phyloP scores from a whole-genome alignment of 495 filamentous ascomycete species.

The Bacidia rubella region DNA sequence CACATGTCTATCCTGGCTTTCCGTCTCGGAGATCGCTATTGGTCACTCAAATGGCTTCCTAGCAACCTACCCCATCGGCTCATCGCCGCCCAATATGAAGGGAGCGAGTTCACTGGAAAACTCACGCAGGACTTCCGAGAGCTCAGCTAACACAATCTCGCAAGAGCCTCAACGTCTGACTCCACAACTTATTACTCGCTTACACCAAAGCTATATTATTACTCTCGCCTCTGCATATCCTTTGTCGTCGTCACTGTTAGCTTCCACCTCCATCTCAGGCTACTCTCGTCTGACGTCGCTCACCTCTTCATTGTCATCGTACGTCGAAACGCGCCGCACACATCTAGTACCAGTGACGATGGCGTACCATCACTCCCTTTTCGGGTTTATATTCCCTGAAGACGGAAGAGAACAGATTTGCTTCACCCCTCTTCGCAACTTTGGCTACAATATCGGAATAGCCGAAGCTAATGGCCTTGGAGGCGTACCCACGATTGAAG shows the following conservation, averaged over 20 bases:
- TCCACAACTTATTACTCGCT: slow-evolving; percentile 39
- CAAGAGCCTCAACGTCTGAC: background rate
- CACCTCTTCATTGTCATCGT: slow-evolving; percentile 34
- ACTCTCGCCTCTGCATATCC: slow-evolving; percentile 44
- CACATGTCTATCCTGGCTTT: slow-evolving; percentile 51
- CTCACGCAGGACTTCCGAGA: no score
- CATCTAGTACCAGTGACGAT: slow-evolving; percentile 36
- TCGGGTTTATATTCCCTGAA: slow-evolving; percentile 41
- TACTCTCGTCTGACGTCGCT: slow-evolving; percentile 44
- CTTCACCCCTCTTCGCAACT: slow-evolving; percentile 42
- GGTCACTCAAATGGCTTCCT: slow-evolving; percentile 50
- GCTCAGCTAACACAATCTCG: slow-evolving; percentile 4
- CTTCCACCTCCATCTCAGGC: slow-evolving; percentile 44
- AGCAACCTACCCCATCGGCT: slow-evolving; percentile 41
- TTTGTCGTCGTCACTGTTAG: slow-evolving; percentile 41
- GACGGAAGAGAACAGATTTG: slow-evolving; percentile 41
- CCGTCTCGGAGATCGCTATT: slow-evolving; percentile 43
- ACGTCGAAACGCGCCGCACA: slow-evolving; percentile 34
- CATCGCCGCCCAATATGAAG: no score
- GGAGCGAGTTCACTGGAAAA: no score
- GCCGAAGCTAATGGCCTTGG: slow-evolving; percentile 12
- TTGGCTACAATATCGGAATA: slow-evolving; percentile 29
- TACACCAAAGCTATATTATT: slow-evolving; percentile 49
- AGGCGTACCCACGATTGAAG: slow-evolving; percentile 24
- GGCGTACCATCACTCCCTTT: slow-evolving; percentile 43